phyloP scores from a whole-genome alignment of 176 grass and related monocot genomes.

The Avena eriantha region DNA sequence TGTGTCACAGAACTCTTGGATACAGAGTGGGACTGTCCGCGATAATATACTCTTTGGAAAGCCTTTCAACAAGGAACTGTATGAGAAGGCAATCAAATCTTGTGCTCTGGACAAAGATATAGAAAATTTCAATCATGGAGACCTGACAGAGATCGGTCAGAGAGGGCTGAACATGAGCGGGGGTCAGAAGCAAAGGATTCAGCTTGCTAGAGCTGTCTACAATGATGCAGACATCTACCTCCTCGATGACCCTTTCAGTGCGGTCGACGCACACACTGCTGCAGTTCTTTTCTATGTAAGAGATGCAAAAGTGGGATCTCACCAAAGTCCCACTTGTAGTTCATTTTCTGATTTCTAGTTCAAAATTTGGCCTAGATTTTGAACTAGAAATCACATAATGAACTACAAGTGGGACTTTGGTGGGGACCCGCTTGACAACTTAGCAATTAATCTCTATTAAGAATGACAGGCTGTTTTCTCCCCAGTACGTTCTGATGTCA shows the following conservation, averaged over 20 bases:
- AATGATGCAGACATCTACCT: constrained; percentile 80
- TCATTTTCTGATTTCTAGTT: too few relatives aligned
- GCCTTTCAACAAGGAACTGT: constrained; percentile 59
- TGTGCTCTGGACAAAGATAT: constrained; percentile 94
- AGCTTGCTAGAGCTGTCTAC: constrained; percentile 93
- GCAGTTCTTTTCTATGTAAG: constrained; percentile 93
- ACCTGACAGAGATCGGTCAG: constrained; percentile 92
- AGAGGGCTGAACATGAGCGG: constrained; percentile 98
- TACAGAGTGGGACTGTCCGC: constrained; percentile 84
- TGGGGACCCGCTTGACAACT: too few relatives aligned
- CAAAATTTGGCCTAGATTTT: too few relatives aligned
- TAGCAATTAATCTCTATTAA: not conserved
- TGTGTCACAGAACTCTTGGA: constrained; percentile 93
- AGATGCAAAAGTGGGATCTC: too few relatives aligned
- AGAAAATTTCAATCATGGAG: constrained; percentile 77
- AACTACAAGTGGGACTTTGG: too few relatives aligned
- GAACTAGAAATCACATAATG: too few relatives aligned
- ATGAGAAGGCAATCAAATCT: constrained; percentile 66
- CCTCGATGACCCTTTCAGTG: constrained; percentile 92
- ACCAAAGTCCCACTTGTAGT: too few relatives aligned
- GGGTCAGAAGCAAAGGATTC: constrained; percentile 97
- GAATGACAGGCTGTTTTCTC: not conserved
- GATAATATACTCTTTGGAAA: constrained; percentile 96
- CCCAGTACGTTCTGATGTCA: not conserved
- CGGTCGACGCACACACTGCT: constrained; percentile 87